Conservation (phyloP, 1,139 yeast genomes). For the Debaryomycetaceae sp. region DNA sequence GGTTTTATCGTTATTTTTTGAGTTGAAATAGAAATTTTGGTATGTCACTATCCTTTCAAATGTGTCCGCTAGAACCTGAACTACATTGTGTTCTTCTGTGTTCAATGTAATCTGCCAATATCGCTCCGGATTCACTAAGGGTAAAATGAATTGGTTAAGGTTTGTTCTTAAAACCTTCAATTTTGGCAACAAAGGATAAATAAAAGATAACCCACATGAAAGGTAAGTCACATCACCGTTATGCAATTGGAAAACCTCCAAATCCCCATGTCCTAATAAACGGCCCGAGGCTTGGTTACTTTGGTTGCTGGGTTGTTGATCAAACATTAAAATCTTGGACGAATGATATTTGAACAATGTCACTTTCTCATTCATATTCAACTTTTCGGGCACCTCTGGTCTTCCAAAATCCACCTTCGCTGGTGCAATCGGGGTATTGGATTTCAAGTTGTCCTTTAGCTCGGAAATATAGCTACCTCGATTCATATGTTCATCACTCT, state of each 20-base stretch:
- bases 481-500: slow-evolving; percentile 24
- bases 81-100: slow-evolving; percentile 27
- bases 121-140: slow-evolving; percentile 67
- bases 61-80: slow-evolving; percentile 34
- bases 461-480: slow-evolving; percentile 19
- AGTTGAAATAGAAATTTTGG: slow-evolving; percentile 32
- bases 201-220: slow-evolving; percentile 52
- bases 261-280: slow-evolving; percentile 56
- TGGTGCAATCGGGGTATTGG: slow-evolving; percentile 2
- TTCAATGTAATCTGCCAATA: slow-evolving; percentile 63
- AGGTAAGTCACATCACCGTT: slow-evolving; percentile 62
- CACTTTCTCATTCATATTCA: slow-evolving; percentile 33
- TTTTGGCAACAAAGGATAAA: slow-evolving; percentile 63
- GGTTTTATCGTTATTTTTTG: background rate
- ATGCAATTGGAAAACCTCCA: slow-evolving; percentile 63
- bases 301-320: slow-evolving; percentile 27
- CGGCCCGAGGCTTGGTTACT: slow-evolving; percentile 34
- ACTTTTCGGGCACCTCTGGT: slow-evolving; percentile 5
- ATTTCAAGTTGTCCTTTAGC: slow-evolving; percentile 25
- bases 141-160: slow-evolving; percentile 54
- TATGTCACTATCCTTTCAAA: slow-evolving; percentile 44
- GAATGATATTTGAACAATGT: slow-evolving; percentile 35
- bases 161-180: slow-evolving; percentile 54
- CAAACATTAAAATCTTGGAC: slow-evolving; percentile 42
- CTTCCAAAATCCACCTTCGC: slow-evolving; percentile 1